Evolutionary conservation across 1,139 yeast genomes (phyloP), one percentile per base, ranked within the genome.

Genomic region (Zygoascus meyerae): DNA sequence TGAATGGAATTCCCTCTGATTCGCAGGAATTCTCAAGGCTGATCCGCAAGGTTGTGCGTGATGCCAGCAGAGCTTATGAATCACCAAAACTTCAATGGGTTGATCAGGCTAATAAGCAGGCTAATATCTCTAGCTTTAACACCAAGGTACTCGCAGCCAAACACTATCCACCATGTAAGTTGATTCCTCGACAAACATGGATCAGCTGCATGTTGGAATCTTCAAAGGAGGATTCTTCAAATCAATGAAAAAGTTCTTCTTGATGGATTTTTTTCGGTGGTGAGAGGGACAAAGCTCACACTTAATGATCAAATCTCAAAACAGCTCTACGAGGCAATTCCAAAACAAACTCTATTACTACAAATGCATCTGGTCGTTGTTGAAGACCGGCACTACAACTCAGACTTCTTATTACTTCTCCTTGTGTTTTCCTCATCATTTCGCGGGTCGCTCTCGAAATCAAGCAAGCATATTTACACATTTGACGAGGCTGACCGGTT

Each of bases 331-430:
- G n/a, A n/a, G n/a, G n/a, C 4, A 21, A 30, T 30, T 30, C 10
- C 33, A 30, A 30, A 30, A 12, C n/a, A 30, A 30, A 35, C 39
- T 35, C 39, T 35, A 35, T 35, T 35, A 15, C 86, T 71, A 58
- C 83, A 90, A 57, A 35, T 35, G 39, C 39, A 35, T 18, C 21
- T 50, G 55, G 53, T 46, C 55, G 49, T 50, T 52, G 55, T 52
- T 52, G 55, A 52, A 52, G 52, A 47, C 52, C 54, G 40, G 52
- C 51, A 45, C 17, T 18, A 34, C 31, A 40, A 35, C 42, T 34
- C 21, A 15, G 18, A 12, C 9, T 15, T 15, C 9, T 14, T 34
- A 10, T 4, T 12, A 14, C 17, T 35, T 26, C 29, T 21, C 14
- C 21, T 35, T 34, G 16, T 34, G 16, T 11, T 16, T 15, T 35